Evolutionary conservation across 805 yeast genomes (phyloP), one percentile per base, ranked within the genome.

Genomic region (Zygosaccharomyces lentus): DNA sequence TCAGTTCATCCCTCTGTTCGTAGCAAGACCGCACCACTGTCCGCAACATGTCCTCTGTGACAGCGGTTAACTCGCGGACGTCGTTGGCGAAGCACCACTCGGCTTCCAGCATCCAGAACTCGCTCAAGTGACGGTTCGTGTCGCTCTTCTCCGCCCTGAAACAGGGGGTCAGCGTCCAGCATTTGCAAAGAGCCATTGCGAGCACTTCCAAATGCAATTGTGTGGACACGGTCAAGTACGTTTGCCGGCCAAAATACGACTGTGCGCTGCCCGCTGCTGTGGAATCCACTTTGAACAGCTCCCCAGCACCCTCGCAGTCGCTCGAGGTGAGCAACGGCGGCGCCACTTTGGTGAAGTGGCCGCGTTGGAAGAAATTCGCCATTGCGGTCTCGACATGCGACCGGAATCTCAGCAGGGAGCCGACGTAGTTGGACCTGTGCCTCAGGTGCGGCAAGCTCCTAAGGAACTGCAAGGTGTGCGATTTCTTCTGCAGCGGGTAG

Each of bases 271-370:
- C 52, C 24, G 10, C 25, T 15, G 10, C 25, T 49, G 67, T 45
- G 1, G 72, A 66, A 36, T 71, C 73, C 9, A 90, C 67, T 37
- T 67, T 69, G 54, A 93, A 93, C 50, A 86, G 77, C 61, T 93
- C 98, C 4, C 98, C 98, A 2, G 96, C 97, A 13, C 99, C 98
- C 68, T 93, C 99, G 62, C 98, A 91, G 63, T 93, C 99, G 1
- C 95, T 80, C 9, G 87, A 73, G 0, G 99, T 93, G 17, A 91
- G 68, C 9, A 91, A 56, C 6, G 99, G 99, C 2, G 98, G 95
- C 21, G 81, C 72, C 0, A 87, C 88, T 67, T 87, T 90, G 10
- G 73, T 66, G 53, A 87, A 88, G 10, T 75, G 75, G 15, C 74
- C 55, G 0, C 58, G 45, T 15, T 71, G 67, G 62, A 87, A 87